Percentiles rank a stretch among this genome's conserved stretches.
Conservation (phyloP, 2,329 filamentous ascomycete species). For the Claviceps sp. region DNA sequence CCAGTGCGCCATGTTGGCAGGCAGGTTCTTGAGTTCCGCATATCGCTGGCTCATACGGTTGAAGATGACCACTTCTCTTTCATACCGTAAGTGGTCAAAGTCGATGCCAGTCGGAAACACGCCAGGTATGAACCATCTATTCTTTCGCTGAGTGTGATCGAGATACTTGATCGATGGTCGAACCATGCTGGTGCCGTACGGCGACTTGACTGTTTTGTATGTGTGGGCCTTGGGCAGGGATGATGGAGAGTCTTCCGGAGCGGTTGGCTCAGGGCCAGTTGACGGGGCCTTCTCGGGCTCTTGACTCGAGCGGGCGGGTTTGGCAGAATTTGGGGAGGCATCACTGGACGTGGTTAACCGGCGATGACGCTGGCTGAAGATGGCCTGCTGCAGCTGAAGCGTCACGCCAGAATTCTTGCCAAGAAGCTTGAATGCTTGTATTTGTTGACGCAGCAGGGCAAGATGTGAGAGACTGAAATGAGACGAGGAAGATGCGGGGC, state of each 20-base stretch:
- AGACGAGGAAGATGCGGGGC: conserved; percentile 24
- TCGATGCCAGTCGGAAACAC: conserved; percentile 84
- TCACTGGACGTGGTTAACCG: conserved; percentile 41
- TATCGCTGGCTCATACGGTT: conserved; percentile 82
- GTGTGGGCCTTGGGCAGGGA: conserved; percentile 28
- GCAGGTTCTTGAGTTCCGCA: conserved; percentile 67
- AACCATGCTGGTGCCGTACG: conserved; percentile 45
- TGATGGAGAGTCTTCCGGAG: conserved; percentile 19
- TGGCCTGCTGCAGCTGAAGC: conserved; percentile 61
- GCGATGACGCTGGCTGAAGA: conserved; percentile 63
- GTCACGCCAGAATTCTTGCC: conserved; percentile 80
- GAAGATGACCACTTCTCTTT: conserved; percentile 77
- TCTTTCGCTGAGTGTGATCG: conserved; percentile 62
- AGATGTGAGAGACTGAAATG: conserved; percentile 72
- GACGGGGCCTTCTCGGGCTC: conserved; percentile 23
- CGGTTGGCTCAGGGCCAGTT: conserved; percentile 20
- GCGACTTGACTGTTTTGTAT: conserved; percentile 65
- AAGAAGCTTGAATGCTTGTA: conserved; percentile 79
- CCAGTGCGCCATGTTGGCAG: conserved; percentile 78
- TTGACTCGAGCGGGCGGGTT: conserved; percentile 17
- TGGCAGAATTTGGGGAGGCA: conserved; percentile 25
- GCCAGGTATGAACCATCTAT: conserved; percentile 70
- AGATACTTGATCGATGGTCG: conserved; percentile 58
- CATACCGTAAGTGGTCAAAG: conserved; percentile 70
- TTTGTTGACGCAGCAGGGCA: conserved; percentile 67